phyloP scores from a whole-genome alignment of 2,329 filamentous ascomycete genomes.

The Beauveria sp. region DNA sequence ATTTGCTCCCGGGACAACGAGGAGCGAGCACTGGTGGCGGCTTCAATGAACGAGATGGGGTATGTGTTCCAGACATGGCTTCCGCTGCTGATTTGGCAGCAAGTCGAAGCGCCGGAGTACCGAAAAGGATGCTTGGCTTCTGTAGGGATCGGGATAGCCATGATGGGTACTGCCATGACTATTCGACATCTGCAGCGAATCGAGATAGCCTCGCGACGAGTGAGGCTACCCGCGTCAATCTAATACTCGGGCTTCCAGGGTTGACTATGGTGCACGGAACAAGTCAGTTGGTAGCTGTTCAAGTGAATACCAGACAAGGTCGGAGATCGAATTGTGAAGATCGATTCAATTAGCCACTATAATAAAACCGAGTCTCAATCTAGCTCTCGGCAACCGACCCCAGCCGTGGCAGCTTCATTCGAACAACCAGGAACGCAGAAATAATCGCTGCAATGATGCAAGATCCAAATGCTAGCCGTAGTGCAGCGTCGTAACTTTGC shows the following conservation, averaged over 20 bases:
- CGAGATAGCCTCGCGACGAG: slow-evolving; percentile 16
- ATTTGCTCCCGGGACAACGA: slow-evolving; percentile 48
- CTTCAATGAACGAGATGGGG: slow-evolving; percentile 60
- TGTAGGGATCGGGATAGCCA: slow-evolving; percentile 35
- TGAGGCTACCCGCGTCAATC: not conserved
- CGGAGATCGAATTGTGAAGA: not conserved
- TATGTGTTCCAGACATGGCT: slow-evolving; percentile 65
- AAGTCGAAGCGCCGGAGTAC: slow-evolving; percentile 53
- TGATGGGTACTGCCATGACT: slow-evolving; percentile 43
- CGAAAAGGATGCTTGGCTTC: slow-evolving; percentile 53
- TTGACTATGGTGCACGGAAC: not conserved
- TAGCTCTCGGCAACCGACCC: slow-evolving; percentile 17
- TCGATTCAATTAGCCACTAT: not conserved
- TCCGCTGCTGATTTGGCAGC: slow-evolving; percentile 58
- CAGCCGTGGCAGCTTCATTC: slow-evolving; percentile 47
- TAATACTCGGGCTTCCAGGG: not conserved
- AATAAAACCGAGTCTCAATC: not conserved
- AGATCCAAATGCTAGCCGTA: slow-evolving; percentile 39
- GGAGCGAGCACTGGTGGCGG: slow-evolving; percentile 59
- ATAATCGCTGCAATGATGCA: slow-evolving; percentile 40
- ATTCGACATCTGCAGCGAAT: slow-evolving; percentile 35
- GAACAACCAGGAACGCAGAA: slow-evolving; percentile 38
- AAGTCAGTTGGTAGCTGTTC: not conserved
- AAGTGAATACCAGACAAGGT: not conserved
- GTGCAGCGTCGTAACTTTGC: slow-evolving; percentile 43